Evolutionary conservation across 768 basidiomycete species (phyloP).

Genomic region (Galerina sulciceps): DNA sequence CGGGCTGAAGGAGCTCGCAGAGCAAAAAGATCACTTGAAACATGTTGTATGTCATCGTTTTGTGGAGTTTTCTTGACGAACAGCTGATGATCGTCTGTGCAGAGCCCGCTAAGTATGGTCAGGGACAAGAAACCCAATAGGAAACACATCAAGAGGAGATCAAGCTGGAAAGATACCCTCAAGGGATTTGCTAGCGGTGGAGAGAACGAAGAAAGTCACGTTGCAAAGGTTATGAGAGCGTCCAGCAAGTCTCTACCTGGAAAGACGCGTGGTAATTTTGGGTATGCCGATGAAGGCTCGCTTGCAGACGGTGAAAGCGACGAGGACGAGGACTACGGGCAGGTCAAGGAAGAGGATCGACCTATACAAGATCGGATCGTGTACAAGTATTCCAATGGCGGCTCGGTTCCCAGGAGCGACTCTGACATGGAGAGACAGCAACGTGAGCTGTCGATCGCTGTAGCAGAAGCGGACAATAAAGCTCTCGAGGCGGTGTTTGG

Average conservation of each 20-base stretch:
- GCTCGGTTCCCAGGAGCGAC: conserved; percentile 34
- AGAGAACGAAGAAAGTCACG: conserved; percentile 30
- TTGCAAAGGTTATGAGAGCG: conserved; percentile 28
- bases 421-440: conserved; percentile 54
- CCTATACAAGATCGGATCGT: conserved; percentile 77
- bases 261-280: conserved; percentile 15
- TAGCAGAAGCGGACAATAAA: conserved; percentile 53
- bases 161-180: conserved; percentile 65
- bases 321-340: conserved; percentile 49
- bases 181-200: conserved; percentile 48
- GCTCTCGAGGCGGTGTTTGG: conserved; percentile 39
- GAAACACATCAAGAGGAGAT: conserved; percentile 55
- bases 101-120: conserved; percentile 91
- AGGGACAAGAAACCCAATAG: conserved; percentile 58
- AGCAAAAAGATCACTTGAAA: conserved; percentile 87
- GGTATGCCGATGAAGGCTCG: conserved; percentile 50
- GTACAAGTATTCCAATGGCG: conserved; percentile 48
- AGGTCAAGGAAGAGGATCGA: conserved; percentile 70
- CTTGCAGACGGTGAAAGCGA: conserved; percentile 62
- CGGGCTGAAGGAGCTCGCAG: conserved; percentile 67
- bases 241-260: conserved; percentile 26
- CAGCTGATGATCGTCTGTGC: conserved; percentile 5
- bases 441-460: conserved; percentile 52
- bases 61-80: not conserved
- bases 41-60: conserved; percentile 55